Evolutionary conservation across 1,284 basidiomycete genomes (phyloP), one percentile per base, ranked within the genome.

Genomic region (Peniophora sp.): DNA sequence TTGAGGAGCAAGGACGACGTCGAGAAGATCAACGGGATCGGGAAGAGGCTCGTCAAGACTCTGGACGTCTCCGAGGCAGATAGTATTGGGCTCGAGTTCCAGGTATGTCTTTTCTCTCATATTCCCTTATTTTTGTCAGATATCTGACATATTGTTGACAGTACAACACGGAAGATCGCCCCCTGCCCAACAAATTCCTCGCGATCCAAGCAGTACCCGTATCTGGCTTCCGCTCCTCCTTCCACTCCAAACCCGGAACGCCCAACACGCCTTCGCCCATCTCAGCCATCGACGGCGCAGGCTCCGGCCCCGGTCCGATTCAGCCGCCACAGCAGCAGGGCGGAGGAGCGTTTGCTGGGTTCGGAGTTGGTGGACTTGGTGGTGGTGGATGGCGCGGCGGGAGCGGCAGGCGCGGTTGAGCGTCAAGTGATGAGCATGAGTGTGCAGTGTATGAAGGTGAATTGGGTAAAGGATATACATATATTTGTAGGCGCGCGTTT

Each of bases 61-160:
- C 73, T 95, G 58, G 92, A 94, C 60, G 71, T 90, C 32, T 85
- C 85, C 6, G 85, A 89, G 62, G 78, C 81, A 45, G 84, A 89
- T 61, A 78, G 79, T 35, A 85, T 95, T 55, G 88, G 89, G 12
- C 75, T 95, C 17, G 92, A 96, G 65, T 96, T 93, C 72, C 89
- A 92, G 74, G 90, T 90, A 52, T 46, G 62, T 58, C 11, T 27
- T 16, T 20, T 20, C 53, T 19, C 3, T 16, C 43, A 46, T 39
- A 50, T 32, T 54, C 50, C 36, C 50, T 48, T 39, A n/a, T n/a
- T 44, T 49, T 17, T 35, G 35, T 45, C 27, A 23, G 20, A 27
- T 11, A 14, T 23, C 35, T 55, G 14, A 54, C 39, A 16, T 10
- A 22, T 24, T 32, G 35, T 45, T 11, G 12, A 2, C 50, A 90